Base-by-base conservation (phyloP, 371 early-diverging fungal genomes). In the Cladochytrium tenue region DNA sequence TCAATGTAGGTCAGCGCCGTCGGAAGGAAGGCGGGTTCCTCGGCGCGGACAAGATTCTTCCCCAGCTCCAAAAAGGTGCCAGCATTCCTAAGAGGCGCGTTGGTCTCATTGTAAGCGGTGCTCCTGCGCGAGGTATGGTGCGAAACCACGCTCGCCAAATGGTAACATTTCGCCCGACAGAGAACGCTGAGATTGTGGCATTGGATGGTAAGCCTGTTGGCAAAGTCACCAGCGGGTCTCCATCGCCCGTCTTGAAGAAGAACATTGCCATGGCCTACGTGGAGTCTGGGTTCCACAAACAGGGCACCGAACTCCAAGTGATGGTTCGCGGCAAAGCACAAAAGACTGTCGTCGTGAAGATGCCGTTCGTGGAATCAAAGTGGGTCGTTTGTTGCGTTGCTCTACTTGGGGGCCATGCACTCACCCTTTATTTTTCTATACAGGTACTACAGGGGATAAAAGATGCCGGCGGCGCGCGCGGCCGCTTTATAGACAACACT, bases 181-280 rank as follows among this genome's bases (percentile, higher is more conserved):
- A 90, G 61, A 88, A 89, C 61, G 92, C 91, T n/a, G 86, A 84
- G 57, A 87, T 93, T 62, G 73, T 85, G 56, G 76, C 84, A 74
- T 72, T 81, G 31, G 86, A 87, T 23, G 90, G 89, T n/a, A 51
- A 71, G 35, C 27, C 53, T 23, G 73, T 79, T 61, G 77, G 77
- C 65, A 85, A 79, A 56, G 84, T 97, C 60, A 98, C 98, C 23
- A 90, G 90, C 27, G 98, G 98, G 7, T 90, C 93, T 75, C 98
- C 98, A 31, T 90, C 94, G 1, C 98, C 98, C 23, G 82, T 87
- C 1, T 80, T 95, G 58, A 93, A 93, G 81, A 92, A 94, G 86
- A 98, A 97, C 85, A 85, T 98, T 70, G 97, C 96, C 20, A 98
- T 98, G 93, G 98, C 90, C 1, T 96, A 96, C 67, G 94, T 98